Base-by-base conservation (phyloP, 2,329 filamentous ascomycete species). In the Lasiodiplodia sp. region DNA sequence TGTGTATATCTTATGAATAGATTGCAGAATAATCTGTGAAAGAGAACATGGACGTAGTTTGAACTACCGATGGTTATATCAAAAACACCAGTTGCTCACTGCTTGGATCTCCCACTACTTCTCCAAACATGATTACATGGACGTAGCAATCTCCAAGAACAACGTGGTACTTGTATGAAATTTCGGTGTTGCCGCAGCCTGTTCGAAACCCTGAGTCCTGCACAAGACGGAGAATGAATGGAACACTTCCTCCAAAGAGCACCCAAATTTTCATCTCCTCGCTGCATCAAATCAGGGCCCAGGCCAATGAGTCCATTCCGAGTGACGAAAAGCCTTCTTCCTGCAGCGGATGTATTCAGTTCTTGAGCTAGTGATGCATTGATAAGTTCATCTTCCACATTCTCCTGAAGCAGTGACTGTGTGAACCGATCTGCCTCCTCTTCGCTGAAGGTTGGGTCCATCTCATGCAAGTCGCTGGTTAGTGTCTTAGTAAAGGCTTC, bases 101-200 rank as follows among this genome's bases (percentile, higher is more conserved):
- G 28, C 28, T 28, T 28, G 28, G 28, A 28, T 28, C 4, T 28
- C 28, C 28, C 28, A 37, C 23, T 14, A 18, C 40, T 10, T 64
- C 60, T 16, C 60, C 60, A 11, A 51, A 51, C 60, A 64, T 64
- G 44, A 64, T 64, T 21, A 44, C 60, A 11, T 64, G 40, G 10
- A 64, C 60, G 18, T 64, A 64, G 8, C 60, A 51, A 11, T 64
- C 60, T 8, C 60, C 60, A 4, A 64, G 11, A 4, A 64, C 60
- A 12, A 21, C 6, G 49, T 64, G 38, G 23, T 60, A 40, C 28
- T 37, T 23, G 21, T 47, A 2, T 28, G 18, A 12, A 10, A 47
- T 14, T 21, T 47, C 8, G 4, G 18, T 16, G 5, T 8, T 2
- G 21, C 23, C 11, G 4, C 18, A n/a, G 7, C 21, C 8, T 34